Conservation (phyloP, 148 eudicot genomes). For the Fagopyrum homotropicum region DNA sequence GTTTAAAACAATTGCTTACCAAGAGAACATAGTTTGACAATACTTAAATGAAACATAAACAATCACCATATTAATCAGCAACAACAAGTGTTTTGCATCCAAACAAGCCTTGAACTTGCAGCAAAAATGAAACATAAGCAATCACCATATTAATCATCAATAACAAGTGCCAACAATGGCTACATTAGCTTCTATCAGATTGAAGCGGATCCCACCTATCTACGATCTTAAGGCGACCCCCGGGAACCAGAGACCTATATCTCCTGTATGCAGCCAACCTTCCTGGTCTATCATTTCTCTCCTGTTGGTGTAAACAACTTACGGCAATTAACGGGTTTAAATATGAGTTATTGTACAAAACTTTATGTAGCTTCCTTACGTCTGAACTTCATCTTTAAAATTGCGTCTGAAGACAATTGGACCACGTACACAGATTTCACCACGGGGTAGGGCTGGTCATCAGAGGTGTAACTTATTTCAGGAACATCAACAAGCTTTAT, state of each 20-base stretch:
- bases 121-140: neutral
- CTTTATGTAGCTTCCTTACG: conserved; percentile 31
- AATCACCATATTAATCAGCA: too few relatives aligned
- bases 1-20: too few relatives aligned
- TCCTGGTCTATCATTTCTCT: conserved; percentile 83
- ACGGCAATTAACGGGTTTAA: neutral
- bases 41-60: too few relatives aligned
- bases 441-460: too few relatives aligned
- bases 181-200: neutral
- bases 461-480: conserved; percentile 90
- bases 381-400: too few relatives aligned
- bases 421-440: too few relatives aligned
- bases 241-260: conserved; percentile 91
- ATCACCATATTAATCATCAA: neutral
- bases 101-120: too few relatives aligned
- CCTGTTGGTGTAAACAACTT: conserved; percentile 34
- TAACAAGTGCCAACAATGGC: neutral
- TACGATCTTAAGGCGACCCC: conserved; percentile 88
- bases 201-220: conserved; percentile 49
- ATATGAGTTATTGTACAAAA: neutral
- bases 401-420: too few relatives aligned
- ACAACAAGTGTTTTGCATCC: too few relatives aligned
- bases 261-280: too few relatives aligned
- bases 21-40: too few relatives aligned
- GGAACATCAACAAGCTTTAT: conserved; percentile 93